Evolutionary conservation across 176 grass and related monocot genomes (phyloP), one percentile per base, ranked within the genome.

Genomic region (Alopecurus myosuroides): DNA sequence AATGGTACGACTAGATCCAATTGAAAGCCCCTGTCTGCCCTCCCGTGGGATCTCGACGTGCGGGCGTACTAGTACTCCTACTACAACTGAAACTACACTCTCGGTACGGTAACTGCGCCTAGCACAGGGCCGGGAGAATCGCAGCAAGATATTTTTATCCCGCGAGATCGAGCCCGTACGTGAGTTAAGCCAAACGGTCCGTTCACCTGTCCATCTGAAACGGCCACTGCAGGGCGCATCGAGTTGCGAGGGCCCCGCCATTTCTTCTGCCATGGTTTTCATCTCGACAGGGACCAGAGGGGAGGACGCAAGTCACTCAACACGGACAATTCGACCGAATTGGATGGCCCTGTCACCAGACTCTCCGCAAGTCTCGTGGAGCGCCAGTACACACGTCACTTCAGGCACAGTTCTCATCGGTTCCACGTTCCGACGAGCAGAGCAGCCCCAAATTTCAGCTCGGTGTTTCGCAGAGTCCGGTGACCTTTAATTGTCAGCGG

Each of bases 1-100:
- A 69, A 58, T 12, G 37, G 58, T 62, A 18, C 20, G 19, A 5
- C 12, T 35, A 74, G 87, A 81, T 89, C 77, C 77, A 66, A 74
- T 80, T 68, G 61, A 67, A 36, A 68, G 30, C 42, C 30, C 29
- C 7, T 36, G 68, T 45, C 67, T 12, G 65, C 23, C 65, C 74
- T 63, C 49, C 51, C 55, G 19, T 64, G 28, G 36, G 22, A 36
- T 55, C 58, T 76, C 33, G 6, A 36, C 34, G 28, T n/a, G n/a
- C n/a, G n/a, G n/a, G n/a, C n/a, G n/a, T n/a, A n/a, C n/a, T n/a
- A n/a, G n/a, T 35, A 15, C 20, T 42, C 1, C 40, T 15, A 4
- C 28, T 12, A 9, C 22, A 6, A 12, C 67, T 25, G 5, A 70
- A 70, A 46, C 41, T 15, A 72, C 67, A 26, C 69, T 72, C 40